A percentile compares a stretch with the other conserved stretches of the same genome.
phyloP scores from a whole-genome alignment of 805 yeast species.

The Metschnikowia cubensis region DNA sequence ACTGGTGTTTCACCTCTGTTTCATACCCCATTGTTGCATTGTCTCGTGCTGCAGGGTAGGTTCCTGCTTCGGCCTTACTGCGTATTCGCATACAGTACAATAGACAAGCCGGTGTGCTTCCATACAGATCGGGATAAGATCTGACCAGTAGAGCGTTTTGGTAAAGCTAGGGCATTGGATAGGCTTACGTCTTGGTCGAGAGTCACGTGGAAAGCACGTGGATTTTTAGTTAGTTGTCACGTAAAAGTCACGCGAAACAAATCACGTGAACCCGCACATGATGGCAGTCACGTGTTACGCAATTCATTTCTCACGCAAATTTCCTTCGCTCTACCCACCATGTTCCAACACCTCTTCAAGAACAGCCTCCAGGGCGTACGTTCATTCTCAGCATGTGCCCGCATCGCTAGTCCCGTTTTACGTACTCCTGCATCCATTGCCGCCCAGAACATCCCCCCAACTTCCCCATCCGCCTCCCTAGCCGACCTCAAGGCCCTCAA shows the following conservation, averaged over 20 bases:
- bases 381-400: neutral
- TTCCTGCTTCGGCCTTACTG: neutral
- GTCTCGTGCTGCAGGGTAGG: neutral
- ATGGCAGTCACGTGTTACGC: neutral
- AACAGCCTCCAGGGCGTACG: neutral
- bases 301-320: neutral
- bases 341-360: slow-evolving; percentile 1
- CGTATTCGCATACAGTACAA: neutral
- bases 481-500: slow-evolving; percentile 59
- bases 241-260: too few relatives aligned
- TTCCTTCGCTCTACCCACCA: neutral
- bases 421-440: neutral
- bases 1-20: neutral
- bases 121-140: too few relatives aligned
- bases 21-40: neutral
- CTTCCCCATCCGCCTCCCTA: neutral
- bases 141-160: too few relatives aligned
- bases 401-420: neutral
- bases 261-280: too few relatives aligned
- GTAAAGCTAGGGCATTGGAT: too few relatives aligned
- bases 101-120: too few relatives aligned
- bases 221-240: too few relatives aligned
- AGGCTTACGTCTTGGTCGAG: too few relatives aligned
- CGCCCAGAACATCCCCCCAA: too few relatives aligned
- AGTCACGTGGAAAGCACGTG: too few relatives aligned